phyloP scores from a whole-genome alignment of 2,329 filamentous ascomycete genomes.

The Diaporthe velutina region DNA sequence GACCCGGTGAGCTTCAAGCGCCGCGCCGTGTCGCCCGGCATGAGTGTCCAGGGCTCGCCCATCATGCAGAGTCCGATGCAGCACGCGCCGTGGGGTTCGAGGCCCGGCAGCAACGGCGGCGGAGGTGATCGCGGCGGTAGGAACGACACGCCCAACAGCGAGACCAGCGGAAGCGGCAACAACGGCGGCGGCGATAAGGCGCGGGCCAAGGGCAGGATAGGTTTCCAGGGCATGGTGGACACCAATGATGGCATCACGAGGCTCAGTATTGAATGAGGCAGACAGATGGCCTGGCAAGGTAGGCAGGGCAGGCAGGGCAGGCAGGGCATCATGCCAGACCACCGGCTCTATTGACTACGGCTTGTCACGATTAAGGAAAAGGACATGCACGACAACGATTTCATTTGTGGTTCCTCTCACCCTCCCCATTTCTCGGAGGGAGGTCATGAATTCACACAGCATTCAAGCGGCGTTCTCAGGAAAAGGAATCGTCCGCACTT shows the following conservation, averaged over 20 bases:
- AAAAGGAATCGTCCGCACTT: neutral
- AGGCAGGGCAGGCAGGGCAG: neutral
- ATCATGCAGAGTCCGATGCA: conserved; percentile 87
- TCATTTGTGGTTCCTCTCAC: neutral
- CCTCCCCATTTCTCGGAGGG: neutral
- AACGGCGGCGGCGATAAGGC: conserved; percentile 62
- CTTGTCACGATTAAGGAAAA: neutral
- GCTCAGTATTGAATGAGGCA: conserved; percentile 87
- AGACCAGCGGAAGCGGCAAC: conserved; percentile 42
- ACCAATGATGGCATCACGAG: conserved; percentile 97
- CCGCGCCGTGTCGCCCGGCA: conserved; percentile 89
- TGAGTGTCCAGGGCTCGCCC: conserved; percentile 92
- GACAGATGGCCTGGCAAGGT: neutral
- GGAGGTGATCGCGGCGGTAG: conserved; percentile 57
- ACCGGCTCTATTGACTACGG: neutral
- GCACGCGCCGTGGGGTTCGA: conserved; percentile 74
- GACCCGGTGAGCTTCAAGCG: conserved; percentile 91
- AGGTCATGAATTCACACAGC: conserved; percentile 6
- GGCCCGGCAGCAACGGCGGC: conserved; percentile 70
- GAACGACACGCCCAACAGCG: conserved; percentile 63
- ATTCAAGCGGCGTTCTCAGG: conserved; percentile 24
- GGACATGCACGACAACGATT: neutral
- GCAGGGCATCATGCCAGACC: neutral
- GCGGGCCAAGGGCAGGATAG: conserved; percentile 73
- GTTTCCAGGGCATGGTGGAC: conserved; percentile 93